Conservation (phyloP, 805 yeast genomes). For the Ogataea thermomethanolica region DNA sequence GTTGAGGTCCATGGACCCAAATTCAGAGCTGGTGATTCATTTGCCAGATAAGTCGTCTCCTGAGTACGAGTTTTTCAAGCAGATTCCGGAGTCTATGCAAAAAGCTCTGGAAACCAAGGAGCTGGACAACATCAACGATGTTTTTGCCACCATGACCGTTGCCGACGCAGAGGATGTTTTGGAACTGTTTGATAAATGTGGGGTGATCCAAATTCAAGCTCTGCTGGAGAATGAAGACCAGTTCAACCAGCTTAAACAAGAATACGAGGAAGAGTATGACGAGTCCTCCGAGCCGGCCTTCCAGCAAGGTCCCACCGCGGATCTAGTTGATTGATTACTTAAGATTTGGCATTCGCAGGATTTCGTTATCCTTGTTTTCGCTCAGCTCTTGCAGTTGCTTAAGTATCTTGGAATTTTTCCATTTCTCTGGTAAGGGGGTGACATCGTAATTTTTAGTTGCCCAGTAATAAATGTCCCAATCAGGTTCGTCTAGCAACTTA, state of each 20-base stretch:
- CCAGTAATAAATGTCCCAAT: conserved; percentile 99
- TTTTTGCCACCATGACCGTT: conserved; percentile 67
- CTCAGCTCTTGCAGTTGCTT: conserved; percentile 66
- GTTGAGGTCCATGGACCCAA: conserved; percentile 82
- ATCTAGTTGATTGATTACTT: conserved; percentile 36
- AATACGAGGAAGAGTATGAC: conserved; percentile 35
- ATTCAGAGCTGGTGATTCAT: conserved; percentile 65
- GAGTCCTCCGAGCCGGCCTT: conserved; percentile 18
- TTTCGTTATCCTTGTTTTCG: conserved; percentile 64
- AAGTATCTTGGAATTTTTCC: conserved; percentile 70
- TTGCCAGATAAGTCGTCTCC: conserved; percentile 60
- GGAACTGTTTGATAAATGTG: conserved; percentile 72
- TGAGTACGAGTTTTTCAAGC: conserved; percentile 51
- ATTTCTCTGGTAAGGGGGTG: conserved; percentile 83
- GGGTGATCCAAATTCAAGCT: conserved; percentile 79
- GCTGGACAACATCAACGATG: conserved; percentile 77
- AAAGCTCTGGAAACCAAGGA: conserved; percentile 68
- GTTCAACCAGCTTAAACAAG: conserved; percentile 51
- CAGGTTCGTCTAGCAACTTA: conserved; percentile 82
- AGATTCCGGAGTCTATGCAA: conserved; percentile 61
- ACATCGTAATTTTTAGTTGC: conserved; percentile 79
- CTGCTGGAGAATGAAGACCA: conserved; percentile 69
- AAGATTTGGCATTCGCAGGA: conserved; percentile 84
- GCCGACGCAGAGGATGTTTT: conserved; percentile 78
- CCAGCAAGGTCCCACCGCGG: conserved; percentile 29